Evolutionary conservation across 1,284 basidiomycete species (phyloP).

Genomic region (Boletus mariae): DNA sequence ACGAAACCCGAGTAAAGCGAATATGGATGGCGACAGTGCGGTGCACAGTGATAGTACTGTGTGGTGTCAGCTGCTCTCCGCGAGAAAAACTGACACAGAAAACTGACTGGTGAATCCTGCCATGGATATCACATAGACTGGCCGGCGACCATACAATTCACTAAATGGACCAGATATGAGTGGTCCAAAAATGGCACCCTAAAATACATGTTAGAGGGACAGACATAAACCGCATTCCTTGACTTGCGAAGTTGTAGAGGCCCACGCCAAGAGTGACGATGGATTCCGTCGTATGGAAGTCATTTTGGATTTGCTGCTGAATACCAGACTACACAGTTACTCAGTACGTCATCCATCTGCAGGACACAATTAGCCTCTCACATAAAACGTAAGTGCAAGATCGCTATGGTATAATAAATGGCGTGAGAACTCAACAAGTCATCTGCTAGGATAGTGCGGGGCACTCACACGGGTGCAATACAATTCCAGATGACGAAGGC

Average conservation of each 20-base stretch:
- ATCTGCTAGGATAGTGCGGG: not conserved
- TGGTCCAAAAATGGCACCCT: constrained; percentile 29
- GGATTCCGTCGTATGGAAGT: constrained; percentile 19
- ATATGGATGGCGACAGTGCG: constrained; percentile 22
- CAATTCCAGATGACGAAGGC: constrained; percentile 28
- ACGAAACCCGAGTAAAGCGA: constrained; percentile 16
- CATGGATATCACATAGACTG: constrained; percentile 22
- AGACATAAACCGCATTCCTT: not conserved
- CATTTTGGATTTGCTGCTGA: constrained; percentile 25
- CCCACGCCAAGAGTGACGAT: constrained; percentile 25
- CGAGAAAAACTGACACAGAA: not conserved
- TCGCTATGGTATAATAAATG: constrained; percentile 13
- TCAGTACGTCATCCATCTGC: constrained; percentile 5
- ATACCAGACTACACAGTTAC: constrained; percentile 21
- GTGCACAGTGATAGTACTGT: constrained; percentile 25
- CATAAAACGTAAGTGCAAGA: constrained; percentile 28
- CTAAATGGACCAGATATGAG: constrained; percentile 26
- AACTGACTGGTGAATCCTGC: constrained; percentile 24
- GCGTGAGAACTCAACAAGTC: not conserved
- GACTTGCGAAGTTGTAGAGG: constrained; percentile 26
- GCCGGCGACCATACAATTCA: constrained; percentile 27
- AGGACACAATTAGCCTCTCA: constrained; percentile 3
- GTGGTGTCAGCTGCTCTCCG: constrained; percentile 6
- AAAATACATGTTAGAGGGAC: constrained; percentile 1
- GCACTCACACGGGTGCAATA: constrained; percentile 28